Evolutionary conservation across 805 yeast species (phyloP), one percentile per base, ranked within the genome.

Genomic region (Cyberlindnera amylophila): DNA sequence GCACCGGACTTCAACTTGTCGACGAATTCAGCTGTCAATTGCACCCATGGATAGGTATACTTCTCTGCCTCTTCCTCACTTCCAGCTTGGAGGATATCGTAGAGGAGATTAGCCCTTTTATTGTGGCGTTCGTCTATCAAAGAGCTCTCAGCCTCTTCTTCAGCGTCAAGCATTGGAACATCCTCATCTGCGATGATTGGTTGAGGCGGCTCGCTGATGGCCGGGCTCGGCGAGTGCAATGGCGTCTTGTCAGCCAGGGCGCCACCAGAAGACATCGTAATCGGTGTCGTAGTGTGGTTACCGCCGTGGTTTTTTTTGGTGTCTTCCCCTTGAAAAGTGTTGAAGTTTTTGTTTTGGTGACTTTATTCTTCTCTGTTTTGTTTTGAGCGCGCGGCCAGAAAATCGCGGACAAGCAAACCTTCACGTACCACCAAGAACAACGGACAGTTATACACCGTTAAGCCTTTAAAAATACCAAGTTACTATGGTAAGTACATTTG

Each of bases 91-190:
- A 26, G n/a, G 13, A 38, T 13, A 14, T 38, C 36, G 7, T 21
- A 3, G 3, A 46, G 27, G 17, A 46, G 19, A 5, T 32, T 41
- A 7, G 27, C 10, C 17, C 47, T 26, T 15, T 42, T 40, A 2
- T 17, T 15, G 17, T 44, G 40, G 15, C 28, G 36, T 9, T 21
- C 24, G 6, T 21, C 8, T 9, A 21, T 6, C 24, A 21, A 21
- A 6, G 24, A 21, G 24, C 8, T 21, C 9, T 21, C 24, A 21
- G 24, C 9, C n/a, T 23, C 18, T 19, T 33, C 40, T 15, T 23
- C 34, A 31, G 27, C 30, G 28, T 45, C 46, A 2, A 19, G 18
- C 47, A 47, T 50, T 17, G 38, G 45, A 18, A 45, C 46, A 13
- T 47, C 49, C 6, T 12, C 30, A 27, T 13, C 14, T 11, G 36